Conservation (phyloP, 768 basidiomycete species). For the Termitomyces sp. region DNA sequence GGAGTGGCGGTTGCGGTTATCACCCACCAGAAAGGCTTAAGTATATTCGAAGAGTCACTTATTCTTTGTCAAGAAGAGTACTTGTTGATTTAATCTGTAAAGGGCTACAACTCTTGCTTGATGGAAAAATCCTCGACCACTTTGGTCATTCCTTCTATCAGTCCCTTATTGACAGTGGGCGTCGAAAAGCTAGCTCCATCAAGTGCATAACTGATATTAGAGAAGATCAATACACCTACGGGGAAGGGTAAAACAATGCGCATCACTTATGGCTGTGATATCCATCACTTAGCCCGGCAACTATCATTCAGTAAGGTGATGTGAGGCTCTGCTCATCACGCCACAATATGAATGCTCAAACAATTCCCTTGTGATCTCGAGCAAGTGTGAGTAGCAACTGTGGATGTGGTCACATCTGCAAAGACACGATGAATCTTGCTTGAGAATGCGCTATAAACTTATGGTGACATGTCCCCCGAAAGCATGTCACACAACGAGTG, state of each 20-base stretch:
- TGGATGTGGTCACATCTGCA: conserved; percentile 1
- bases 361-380: background rate
- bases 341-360: background rate
- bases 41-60: background rate
- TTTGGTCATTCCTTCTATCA: background rate
- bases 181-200: background rate
- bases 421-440: background rate
- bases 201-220: background rate
- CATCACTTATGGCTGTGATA: background rate
- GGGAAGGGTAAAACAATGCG: background rate
- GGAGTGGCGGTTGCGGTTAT: background rate
- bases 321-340: background rate
- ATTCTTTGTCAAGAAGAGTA: background rate
- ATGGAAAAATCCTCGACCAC: background rate
- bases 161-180: background rate
- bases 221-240: background rate
- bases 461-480: background rate
- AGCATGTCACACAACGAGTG: background rate
- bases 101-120: background rate
- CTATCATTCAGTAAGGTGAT: background rate
- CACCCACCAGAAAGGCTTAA: background rate
- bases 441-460: conserved; percentile 4
- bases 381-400: background rate
- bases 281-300: background rate
- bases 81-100: background rate